Evolutionary conservation across 768 basidiomycete genomes (phyloP), one percentile per base, ranked within the genome.

Genomic region (Trametes cinnabarina): DNA sequence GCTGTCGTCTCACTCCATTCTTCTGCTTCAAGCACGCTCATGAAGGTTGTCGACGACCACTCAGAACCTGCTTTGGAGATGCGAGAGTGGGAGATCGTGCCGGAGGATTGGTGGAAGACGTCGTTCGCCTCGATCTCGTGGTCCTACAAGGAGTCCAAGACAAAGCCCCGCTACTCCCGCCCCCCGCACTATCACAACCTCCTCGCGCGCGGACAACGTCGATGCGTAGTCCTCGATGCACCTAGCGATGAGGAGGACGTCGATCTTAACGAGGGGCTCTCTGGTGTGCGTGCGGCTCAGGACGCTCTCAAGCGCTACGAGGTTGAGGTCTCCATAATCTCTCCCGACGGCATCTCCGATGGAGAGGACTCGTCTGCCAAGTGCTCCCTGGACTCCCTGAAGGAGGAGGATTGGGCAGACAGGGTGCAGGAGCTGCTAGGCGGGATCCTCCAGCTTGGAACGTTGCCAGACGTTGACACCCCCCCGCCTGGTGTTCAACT

Each of bases 361-460:
- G 44, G n/a, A n/a, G n/a, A 35, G 32, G 47, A 59, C 19, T 41
- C 54, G 19, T 25, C 23, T 17, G 19, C 14, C 4, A 15, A 47
- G 20, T 19, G 46, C 37, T 55, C 19, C 8, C 10, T 55, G 25
- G 35, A 44, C 5, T 2, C 25, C 20, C 61, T 64, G 6, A 72
- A 66, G 47, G 77, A 71, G 63, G 66, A 76, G 58, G 69, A 62
- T 32, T 84, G 81, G 82, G 67, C 75, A 19, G 68, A 73, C 22
- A 67, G 76, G 35, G 70, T 78, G 40, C 72, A 74, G 58, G 74
- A 73, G 61, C 68, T 83, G 11, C 35, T 77, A 30, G 74, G 73
- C 40, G 71, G 55, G 59, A 59, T 66, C 17, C 57, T 65, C 41
- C 48, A 58, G 44, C 62, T 51, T 5, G 41, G 57, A 4, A 19